Evolutionary conservation across 192 early-diverging fungal genomes (phyloP), one percentile per base, ranked within the genome.

Genomic region (Rhizophagus sp.): DNA sequence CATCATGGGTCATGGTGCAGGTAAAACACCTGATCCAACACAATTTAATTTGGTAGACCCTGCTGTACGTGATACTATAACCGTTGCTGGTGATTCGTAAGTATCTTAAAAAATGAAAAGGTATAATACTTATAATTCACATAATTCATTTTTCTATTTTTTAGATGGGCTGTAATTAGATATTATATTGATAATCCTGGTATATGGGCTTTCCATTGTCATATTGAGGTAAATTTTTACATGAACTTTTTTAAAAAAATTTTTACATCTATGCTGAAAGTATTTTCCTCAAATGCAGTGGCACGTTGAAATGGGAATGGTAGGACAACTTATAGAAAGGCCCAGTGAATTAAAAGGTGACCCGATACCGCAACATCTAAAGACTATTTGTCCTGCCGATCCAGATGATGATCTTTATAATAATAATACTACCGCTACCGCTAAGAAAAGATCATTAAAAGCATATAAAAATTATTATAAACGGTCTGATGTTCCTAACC

Each of bases 51-150:
- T 84, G 24, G 70, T 87, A 25, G 91, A 90, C 69, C 95, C 95
- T 4, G 75, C 90, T 15, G 87, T 90, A 22, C 90, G 96, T 79
- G 96, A 97, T 81, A 93, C 92, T 6, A 88, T 96, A 24, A 82
- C 87, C 5, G 87, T 96, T 6, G 92, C 92, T 13, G 86, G 86
- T 73, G 85, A 89, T 82, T 87, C 92, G 72, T 93, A 90, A 75
- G 88, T 89, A 41, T 13, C 25, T 11, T 66, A 11, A 47, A 47
- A 44, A 47, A 47, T 47, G 44, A 41, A 41, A 41, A 5, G 5
- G 30, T 30, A 30, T 30, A 30, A 30, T 30, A 30, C 30, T 30
- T 41, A 41, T 8, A 41, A 41, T 41, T 8, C 39, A 4, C 7
- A 8, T 41, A 41, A 7, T 41, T 41, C 39, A 41, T 5, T 33